phyloP scores from a whole-genome alignment of 1,139 yeast genomes.

The Scheffersomyces insectosa region DNA sequence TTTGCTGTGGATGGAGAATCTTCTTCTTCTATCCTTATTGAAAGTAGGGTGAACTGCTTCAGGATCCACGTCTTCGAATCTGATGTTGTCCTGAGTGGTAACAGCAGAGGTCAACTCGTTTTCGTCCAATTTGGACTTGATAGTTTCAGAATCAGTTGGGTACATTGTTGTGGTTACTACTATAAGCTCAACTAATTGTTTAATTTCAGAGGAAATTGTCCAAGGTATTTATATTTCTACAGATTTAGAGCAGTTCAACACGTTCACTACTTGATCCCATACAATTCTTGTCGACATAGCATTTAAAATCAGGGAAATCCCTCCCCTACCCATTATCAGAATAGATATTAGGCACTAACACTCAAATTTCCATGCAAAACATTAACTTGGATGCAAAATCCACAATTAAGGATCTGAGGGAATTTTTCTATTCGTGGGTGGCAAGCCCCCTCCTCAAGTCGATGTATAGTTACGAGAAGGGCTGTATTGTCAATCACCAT shows the following conservation, averaged over 20 bases:
- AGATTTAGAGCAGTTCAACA: neutral
- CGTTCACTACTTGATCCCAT: neutral
- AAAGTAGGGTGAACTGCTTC: slow-evolving; percentile 1
- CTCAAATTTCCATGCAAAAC: neutral
- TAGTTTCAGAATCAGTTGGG: neutral
- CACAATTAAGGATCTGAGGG: neutral
- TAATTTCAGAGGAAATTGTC: neutral
- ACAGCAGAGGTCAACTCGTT: neutral
- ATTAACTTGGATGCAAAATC: neutral
- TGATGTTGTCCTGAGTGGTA: slow-evolving; percentile 7
- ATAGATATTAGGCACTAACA: neutral
- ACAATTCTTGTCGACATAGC: neutral
- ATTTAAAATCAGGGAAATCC: too few relatives aligned
- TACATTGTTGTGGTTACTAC: neutral
- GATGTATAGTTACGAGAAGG: neutral
- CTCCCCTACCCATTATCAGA: too few relatives aligned
- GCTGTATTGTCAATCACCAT: neutral
- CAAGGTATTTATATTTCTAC: neutral
- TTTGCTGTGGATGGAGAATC: slow-evolving; percentile 9
- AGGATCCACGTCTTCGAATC: slow-evolving; percentile 7
- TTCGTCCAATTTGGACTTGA: neutral
- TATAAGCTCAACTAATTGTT: neutral
- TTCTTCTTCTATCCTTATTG: slow-evolving; percentile 3
- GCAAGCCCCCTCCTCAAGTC: neutral
- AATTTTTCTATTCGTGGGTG: slow-evolving; percentile 1